phyloP scores from a whole-genome alignment of 2,329 filamentous ascomycete genomes.

The Nothophoma quercina region DNA sequence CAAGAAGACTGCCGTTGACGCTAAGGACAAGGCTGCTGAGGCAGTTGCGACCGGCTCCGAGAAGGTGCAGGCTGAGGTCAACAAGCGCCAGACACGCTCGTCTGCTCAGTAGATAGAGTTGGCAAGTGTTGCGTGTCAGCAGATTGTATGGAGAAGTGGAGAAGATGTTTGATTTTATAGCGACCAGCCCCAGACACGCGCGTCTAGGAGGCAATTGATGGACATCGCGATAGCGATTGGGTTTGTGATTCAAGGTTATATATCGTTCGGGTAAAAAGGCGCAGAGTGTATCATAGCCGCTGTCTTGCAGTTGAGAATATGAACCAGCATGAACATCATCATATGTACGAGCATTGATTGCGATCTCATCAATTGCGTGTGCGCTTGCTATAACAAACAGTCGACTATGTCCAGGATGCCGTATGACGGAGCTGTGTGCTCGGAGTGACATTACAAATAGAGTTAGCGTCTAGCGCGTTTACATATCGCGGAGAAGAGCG shows the following conservation, averaged over 20 bases:
- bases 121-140: conserved; percentile 9
- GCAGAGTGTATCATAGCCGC: conserved; percentile 42
- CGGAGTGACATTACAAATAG: conserved; percentile 5
- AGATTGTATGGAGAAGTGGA: neutral
- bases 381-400: neutral
- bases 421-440: neutral
- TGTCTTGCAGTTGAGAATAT: conserved; percentile 23
- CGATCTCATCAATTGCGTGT: neutral
- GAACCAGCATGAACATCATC: conserved; percentile 17
- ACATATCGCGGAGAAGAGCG: conserved; percentile 11
- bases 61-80: conserved; percentile 76
- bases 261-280: conserved; percentile 38
- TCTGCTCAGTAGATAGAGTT: conserved; percentile 35
- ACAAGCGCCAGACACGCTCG: conserved; percentile 65
- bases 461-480: conserved; percentile 18
- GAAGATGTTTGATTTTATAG: conserved; percentile 6
- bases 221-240: conserved; percentile 22
- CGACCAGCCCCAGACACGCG: conserved; percentile 19
- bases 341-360: conserved; percentile 7
- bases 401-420: too few species aligned
- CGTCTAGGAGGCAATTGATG: conserved; percentile 22
- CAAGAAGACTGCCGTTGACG: conserved; percentile 73
- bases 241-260: conserved; percentile 33
- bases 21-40: conserved; percentile 75
- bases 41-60: conserved; percentile 68